Base-by-base conservation (phyloP, 2,329 filamentous ascomycete species). In the Aspergillus alliaceus region DNA sequence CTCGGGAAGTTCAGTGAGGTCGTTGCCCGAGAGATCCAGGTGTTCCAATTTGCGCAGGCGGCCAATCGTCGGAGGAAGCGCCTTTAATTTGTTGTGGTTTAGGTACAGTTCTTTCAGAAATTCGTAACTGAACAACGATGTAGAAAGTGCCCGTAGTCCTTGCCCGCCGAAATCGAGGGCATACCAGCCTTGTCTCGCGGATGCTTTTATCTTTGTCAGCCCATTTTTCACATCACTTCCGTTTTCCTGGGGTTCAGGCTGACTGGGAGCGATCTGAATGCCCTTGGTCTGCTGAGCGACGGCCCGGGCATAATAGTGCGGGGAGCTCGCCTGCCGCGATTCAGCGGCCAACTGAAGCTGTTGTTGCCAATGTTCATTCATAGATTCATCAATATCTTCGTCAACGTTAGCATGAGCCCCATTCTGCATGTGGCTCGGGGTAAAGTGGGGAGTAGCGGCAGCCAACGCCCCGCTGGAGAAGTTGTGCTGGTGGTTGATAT, bases 111-210 rank as follows among this genome's bases (percentile, higher is more conserved):
- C 93, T 64, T 90, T 90, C 56, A 99, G 80, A 74, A 99, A 98
- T 44, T 84, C 84, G 76, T 98, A 99, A 64, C 84, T 82, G 78
- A 98, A 98, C 31, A 99, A 81, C 44, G 89, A 85, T 8, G 85
- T 79, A 1, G 92, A 87, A 31, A 99, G 81, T 58, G 91, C 90
- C 64, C 92, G 89, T 49, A 99, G 80, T 20, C 93, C 93, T 78
- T 98, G 95, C n/a, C 95, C 95, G 66, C 93, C 95, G 72, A 98
- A 88, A 75, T 99, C 95, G 66, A 99, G 82, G 63, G 93, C 92
- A 73, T 91, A 86, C 95, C 95, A 98, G 68, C 93, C 89, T 74
- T 96, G 90, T 62, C 88, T 81, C 71, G 78, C 66, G 25, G 68
- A 71, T 40, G 73, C 65, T 67, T 87, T 86, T 61, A 84, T 81